Percentiles rank a stretch among this genome's conserved stretches.
phyloP scores from a whole-genome alignment of 768 basidiomycete species.

The Rickenella mellea region DNA sequence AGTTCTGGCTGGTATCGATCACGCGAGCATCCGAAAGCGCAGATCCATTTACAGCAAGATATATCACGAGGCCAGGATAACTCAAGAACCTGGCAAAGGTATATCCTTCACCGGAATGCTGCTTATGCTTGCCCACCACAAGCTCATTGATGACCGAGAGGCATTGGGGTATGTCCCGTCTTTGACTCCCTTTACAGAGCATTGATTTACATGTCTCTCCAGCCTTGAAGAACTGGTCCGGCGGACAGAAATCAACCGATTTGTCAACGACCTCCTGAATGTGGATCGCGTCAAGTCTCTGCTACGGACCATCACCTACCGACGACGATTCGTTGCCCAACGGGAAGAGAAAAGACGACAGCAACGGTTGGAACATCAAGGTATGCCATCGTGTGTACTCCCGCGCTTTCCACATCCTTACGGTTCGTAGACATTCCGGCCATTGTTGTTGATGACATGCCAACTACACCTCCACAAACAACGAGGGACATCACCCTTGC shows the following conservation, averaged over 20 bases:
- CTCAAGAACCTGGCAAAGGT: constrained; percentile 61
- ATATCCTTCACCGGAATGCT: constrained; percentile 92
- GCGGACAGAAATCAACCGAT: constrained; percentile 64
- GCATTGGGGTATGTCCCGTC: constrained; percentile 65
- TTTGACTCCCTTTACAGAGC: constrained; percentile 1
- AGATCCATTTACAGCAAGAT: constrained; percentile 64
- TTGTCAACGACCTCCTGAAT: constrained; percentile 78
- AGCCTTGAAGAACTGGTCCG: constrained; percentile 78
- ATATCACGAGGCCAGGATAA: constrained; percentile 79
- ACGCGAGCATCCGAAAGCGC: constrained; percentile 49
- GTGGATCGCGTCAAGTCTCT: constrained; percentile 77
- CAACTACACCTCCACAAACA: constrained; percentile 40
- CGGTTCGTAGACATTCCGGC: constrained; percentile 50
- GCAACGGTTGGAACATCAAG: constrained; percentile 29
- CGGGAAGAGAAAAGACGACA: constrained; percentile 31
- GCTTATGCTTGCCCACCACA: constrained; percentile 79
- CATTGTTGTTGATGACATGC: constrained; percentile 55
- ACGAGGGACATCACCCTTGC: constrained; percentile 45
- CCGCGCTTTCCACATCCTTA: neutral
- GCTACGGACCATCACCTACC: constrained; percentile 64
- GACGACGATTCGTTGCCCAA: constrained; percentile 53
- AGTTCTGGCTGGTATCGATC: constrained; percentile 58
- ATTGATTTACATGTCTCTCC: constrained; percentile 8
- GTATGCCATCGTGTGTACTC: constrained; percentile 15
- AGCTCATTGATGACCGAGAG: constrained; percentile 81